These are phyloP conservation scores for Deakozyma indianensis DNA, from an alignment of 805 yeast species.

Conservation along the genomic window DNA sequence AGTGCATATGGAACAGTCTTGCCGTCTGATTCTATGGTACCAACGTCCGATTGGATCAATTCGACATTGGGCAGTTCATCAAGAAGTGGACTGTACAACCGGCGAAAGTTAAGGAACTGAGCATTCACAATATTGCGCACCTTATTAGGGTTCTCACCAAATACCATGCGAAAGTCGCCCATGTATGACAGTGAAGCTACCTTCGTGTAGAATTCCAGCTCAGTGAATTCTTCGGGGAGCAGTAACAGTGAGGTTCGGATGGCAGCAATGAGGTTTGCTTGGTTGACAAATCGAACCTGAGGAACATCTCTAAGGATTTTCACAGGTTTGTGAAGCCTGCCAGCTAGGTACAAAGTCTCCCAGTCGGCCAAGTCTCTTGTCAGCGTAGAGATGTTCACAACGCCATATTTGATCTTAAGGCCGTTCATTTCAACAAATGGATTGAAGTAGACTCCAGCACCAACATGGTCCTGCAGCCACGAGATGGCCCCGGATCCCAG, in stretches of 20 bases:
- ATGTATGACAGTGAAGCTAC: slow-evolving; percentile 71
- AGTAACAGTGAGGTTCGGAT: slow-evolving; percentile 52
- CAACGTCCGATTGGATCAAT: slow-evolving; percentile 6
- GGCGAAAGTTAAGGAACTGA: slow-evolving; percentile 55
- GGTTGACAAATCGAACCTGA: slow-evolving; percentile 50
- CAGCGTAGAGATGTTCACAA: slow-evolving; percentile 48
- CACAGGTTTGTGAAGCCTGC: slow-evolving; percentile 89
- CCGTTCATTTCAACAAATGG: slow-evolving; percentile 64
- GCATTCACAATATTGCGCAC: slow-evolving; percentile 71
- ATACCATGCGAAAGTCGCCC: slow-evolving; percentile 77
- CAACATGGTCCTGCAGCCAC: slow-evolving; percentile 41
- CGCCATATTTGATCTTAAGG: slow-evolving; percentile 68
- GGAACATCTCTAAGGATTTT: slow-evolving; percentile 54
- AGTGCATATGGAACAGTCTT: slow-evolving; percentile 19
- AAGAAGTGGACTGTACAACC: slow-evolving; percentile 58
- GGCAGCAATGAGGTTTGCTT: slow-evolving; percentile 65
- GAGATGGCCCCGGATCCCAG: slow-evolving; percentile 49
- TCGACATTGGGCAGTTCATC: slow-evolving; percentile 26
- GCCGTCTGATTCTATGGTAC: slow-evolving; percentile 13
- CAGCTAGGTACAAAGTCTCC: slow-evolving; percentile 79
- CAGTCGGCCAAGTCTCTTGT: slow-evolving; percentile 66
- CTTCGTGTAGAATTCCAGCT: slow-evolving; percentile 53
- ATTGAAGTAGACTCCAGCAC: slow-evolving; percentile 89
- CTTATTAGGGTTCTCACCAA: slow-evolving; percentile 89
- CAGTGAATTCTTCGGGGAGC: slow-evolving; percentile 36